Conservation (phyloP, 2,329 filamentous ascomycete species). For the Emericellopsis cladophorae region DNA sequence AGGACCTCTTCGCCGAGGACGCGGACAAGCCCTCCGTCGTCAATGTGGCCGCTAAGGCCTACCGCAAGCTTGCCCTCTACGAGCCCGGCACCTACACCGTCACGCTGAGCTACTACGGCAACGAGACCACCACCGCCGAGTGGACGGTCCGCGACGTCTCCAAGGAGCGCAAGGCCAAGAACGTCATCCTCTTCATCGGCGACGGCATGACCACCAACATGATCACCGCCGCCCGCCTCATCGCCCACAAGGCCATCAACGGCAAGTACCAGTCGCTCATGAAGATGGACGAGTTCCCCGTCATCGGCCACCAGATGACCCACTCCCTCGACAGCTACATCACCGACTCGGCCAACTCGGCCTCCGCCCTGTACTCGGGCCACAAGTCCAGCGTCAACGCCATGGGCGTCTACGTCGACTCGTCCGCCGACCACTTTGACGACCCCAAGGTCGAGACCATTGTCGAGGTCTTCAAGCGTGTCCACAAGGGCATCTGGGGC, state of each 20-base stretch:
- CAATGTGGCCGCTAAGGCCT: conserved; percentile 69
- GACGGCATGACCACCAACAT: conserved; percentile 64
- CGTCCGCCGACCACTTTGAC: conserved; percentile 59
- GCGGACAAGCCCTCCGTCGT: conserved; percentile 57
- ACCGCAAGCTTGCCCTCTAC: conserved; percentile 61
- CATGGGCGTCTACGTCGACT: conserved; percentile 69
- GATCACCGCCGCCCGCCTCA: conserved; percentile 68
- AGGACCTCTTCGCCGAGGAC: conserved; percentile 70
- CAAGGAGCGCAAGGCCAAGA: conserved; percentile 65
- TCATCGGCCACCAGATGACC: conserved; percentile 82
- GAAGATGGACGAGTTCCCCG: conserved; percentile 71
- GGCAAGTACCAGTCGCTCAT: conserved; percentile 69
- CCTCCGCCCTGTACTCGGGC: conserved; percentile 68
- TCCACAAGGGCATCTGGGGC: conserved; percentile 48
- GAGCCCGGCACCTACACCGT: conserved; percentile 72
- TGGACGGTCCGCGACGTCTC: conserved; percentile 66
- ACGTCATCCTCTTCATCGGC: conserved; percentile 76
- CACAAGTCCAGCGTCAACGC: conserved; percentile 79
- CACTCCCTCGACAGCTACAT: conserved; percentile 79
- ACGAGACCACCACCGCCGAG: conserved; percentile 56
- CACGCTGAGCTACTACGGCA: conserved; percentile 62
- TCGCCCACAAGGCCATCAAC: conserved; percentile 73
- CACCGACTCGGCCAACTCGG: conserved; percentile 77
- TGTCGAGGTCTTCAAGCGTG: conserved; percentile 61
- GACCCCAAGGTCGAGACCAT: conserved; percentile 82